Conservation (phyloP, 176 grass and related monocot species). For the Avena sativa region DNA sequence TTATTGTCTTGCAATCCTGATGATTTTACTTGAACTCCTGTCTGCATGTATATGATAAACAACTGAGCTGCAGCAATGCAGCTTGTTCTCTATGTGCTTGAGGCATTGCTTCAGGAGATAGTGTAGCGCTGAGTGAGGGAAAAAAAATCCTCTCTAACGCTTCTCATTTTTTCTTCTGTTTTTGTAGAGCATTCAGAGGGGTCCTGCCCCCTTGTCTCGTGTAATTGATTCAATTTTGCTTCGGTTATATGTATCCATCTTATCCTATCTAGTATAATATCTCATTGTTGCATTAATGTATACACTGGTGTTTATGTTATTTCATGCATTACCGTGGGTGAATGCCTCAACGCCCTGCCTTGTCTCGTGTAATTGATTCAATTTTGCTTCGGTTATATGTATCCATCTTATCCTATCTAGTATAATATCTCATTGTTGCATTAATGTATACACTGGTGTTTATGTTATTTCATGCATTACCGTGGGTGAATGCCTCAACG, state of each 20-base stretch:
- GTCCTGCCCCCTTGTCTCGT: not conserved
- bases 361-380: not conserved
- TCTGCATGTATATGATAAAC: slow-evolving; percentile 3
- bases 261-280: not conserved
- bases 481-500: not conserved
- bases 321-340: not conserved
- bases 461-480: not conserved
- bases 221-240: not conserved
- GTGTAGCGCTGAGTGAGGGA: not conserved
- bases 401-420: not conserved
- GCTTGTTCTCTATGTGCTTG: not conserved
- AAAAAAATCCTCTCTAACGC: not conserved
- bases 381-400: slow-evolving; percentile 3
- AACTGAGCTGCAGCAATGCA: slow-evolving; percentile 25
- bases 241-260: not conserved
- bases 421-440: not conserved
- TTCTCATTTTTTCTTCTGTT: not conserved
- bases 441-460: not conserved
- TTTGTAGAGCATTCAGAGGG: slow-evolving; percentile 3
- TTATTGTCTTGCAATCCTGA: slow-evolving; percentile 1
- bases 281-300: not conserved
- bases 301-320: slow-evolving; percentile 2
- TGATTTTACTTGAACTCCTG: slow-evolving; percentile 12
- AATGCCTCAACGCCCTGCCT: not conserved
- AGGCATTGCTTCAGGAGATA: not conserved